These are phyloP conservation scores for Nyssa sinensis DNA, from an alignment of 148 eudicot species.

Conservation along the genomic window DNA sequence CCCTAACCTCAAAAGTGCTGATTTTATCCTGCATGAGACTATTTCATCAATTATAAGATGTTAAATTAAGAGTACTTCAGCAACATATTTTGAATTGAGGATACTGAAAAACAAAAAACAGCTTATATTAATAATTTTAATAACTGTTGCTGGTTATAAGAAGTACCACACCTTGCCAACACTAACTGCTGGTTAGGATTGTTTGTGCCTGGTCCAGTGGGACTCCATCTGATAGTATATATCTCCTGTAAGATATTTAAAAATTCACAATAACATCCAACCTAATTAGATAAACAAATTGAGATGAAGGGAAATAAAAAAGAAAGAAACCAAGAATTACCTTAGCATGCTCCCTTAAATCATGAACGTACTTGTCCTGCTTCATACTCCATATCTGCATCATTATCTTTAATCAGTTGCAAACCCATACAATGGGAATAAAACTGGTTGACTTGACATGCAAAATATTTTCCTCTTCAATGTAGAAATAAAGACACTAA, in stretches of 20 bases:
- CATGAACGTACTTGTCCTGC: slow-evolving; percentile 54
- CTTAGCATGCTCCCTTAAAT: slow-evolving; percentile 65
- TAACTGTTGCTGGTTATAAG: background rate
- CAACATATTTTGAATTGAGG: too few relatives aligned
- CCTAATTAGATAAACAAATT: background rate
- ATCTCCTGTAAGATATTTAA: slow-evolving; percentile 42
- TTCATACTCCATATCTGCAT: slow-evolving; percentile 66
- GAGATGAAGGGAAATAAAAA: background rate
- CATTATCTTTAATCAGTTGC: background rate
- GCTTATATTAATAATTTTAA: background rate
- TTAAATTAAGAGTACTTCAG: too few relatives aligned
- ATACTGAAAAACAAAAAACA: background rate
- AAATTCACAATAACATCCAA: background rate
- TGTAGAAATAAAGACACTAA: slow-evolving; percentile 3
- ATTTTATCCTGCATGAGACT: too few relatives aligned
- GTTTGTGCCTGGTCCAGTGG: slow-evolving; percentile 59
- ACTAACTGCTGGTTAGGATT: slow-evolving; percentile 63
- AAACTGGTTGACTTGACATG: background rate
- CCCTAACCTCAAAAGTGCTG: too few relatives aligned
- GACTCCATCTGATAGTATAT: slow-evolving; percentile 73
- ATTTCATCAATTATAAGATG: too few relatives aligned
- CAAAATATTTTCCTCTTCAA: too few relatives aligned
- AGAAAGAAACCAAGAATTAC: slow-evolving; percentile 24
- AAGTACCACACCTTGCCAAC: slow-evolving; percentile 59
- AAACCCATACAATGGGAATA: background rate